phyloP scores from a whole-genome alignment of 108 stramenopile species.

The Pseudonitzschia multistriata region DNA sequence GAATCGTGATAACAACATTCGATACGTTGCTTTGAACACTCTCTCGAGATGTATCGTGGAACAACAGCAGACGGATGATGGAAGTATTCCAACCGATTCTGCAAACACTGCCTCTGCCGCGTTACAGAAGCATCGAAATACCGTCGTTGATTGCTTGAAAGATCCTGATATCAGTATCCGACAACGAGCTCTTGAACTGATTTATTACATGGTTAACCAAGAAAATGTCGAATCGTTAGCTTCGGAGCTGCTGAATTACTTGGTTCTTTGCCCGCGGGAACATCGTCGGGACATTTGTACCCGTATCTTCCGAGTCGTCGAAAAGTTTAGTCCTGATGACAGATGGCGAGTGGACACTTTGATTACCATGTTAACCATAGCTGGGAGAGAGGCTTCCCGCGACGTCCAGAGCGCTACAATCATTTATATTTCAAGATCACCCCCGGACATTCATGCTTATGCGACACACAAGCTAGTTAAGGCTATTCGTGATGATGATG shows the following conservation, averaged over 20 bases:
- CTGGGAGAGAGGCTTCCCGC: conserved; percentile 82
- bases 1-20: conserved; percentile 99
- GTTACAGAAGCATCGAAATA: conserved; percentile 87
- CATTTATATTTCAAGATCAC: conserved; percentile 77
- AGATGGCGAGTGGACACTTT: conserved; percentile 95
- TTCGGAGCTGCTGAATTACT: conserved; percentile 96
- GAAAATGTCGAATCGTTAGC: conserved; percentile 89
- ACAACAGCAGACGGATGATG: conserved; percentile 24
- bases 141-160: conserved; percentile 97
- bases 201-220: conserved; percentile 92
- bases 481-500: conserved; percentile 87
- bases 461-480: conserved; percentile 91
- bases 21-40: conserved; percentile 98
- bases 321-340: conserved; percentile 86
- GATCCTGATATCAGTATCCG: conserved; percentile 99
- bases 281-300: conserved; percentile 89
- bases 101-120: conserved; percentile 80
- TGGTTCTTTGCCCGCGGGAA: conserved; percentile 93
- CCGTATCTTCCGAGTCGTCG: conserved; percentile 86
- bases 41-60: conserved; percentile 76
- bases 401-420: conserved; percentile 78
- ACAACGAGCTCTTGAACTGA: conserved; percentile 96
- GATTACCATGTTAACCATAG: conserved; percentile 95
- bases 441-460: conserved; percentile 79
- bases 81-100: conserved; percentile 27